Percentiles rank a stretch among this genome's conserved stretches.
Evolutionary conservation across 106 monocot species (phyloP).

Genomic region (Dendrobium officinale): DNA sequence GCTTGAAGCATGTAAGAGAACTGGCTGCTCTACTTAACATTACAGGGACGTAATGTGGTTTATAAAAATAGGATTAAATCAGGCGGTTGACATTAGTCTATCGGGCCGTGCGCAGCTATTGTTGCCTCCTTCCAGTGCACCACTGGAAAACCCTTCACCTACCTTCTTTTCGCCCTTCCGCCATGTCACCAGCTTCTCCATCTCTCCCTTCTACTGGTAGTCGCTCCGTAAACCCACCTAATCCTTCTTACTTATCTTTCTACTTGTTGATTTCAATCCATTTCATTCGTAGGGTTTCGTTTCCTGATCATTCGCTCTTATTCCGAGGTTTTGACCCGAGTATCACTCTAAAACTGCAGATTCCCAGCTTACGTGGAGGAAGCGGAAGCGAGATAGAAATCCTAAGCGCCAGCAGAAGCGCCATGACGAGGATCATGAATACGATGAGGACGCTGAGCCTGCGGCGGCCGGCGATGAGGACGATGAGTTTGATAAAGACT

Average conservation of each 20-base stretch:
- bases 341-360: slow-evolving; percentile 25
- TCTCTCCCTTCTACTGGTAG: slow-evolving; percentile 17
- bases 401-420: slow-evolving; percentile 33
- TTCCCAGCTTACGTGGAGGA: slow-evolving; percentile 68
- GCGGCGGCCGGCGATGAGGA: slow-evolving; percentile 14
- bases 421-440: slow-evolving; percentile 27
- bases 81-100: too few species aligned
- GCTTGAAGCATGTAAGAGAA: too few species aligned
- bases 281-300: too few species aligned
- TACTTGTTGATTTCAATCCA: not conserved
- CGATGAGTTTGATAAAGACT: slow-evolving; percentile 16
- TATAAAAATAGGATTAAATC: too few species aligned
- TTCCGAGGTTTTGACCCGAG: not conserved
- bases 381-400: slow-evolving; percentile 51
- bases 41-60: too few species aligned
- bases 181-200: slow-evolving; percentile 30
- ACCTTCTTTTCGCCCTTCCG: slow-evolving; percentile 10
- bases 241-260: not conserved
- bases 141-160: not conserved
- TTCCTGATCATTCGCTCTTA: not conserved
- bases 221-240: not conserved
- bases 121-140: too few species aligned
- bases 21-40: too few species aligned
- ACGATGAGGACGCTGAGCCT: slow-evolving; percentile 48
- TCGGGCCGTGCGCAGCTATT: too few species aligned